A percentile compares a stretch with the other conserved stretches of the same genome.
phyloP scores from a whole-genome alignment of 441 rosid genomes.

The Eutrema salsugineum region DNA sequence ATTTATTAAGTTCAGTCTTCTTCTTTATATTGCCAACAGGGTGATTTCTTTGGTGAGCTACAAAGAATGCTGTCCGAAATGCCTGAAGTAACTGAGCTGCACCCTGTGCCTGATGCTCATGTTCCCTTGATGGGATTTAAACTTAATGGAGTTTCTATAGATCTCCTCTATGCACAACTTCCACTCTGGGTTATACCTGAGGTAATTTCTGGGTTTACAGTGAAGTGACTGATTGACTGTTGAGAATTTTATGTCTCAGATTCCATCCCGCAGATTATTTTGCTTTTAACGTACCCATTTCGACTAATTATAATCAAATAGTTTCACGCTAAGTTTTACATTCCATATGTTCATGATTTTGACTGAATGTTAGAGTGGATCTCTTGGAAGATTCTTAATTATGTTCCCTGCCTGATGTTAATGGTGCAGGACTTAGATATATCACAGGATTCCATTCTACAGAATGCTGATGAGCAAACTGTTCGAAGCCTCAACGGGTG shows the following conservation, averaged over 20 bases:
- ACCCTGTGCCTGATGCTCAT: slow-evolving; percentile 97
- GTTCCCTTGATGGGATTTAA: slow-evolving; percentile 93
- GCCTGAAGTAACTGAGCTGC: slow-evolving; percentile 96
- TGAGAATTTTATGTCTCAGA: background rate
- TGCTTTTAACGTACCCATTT: background rate
- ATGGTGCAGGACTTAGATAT: slow-evolving; percentile 80
- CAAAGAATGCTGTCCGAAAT: slow-evolving; percentile 75
- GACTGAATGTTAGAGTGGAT: background rate
- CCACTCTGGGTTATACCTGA: slow-evolving; percentile 95
- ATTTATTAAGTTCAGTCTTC: slow-evolving; percentile 22
- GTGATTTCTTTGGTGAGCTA: slow-evolving; percentile 90
- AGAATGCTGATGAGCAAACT: slow-evolving; percentile 92
- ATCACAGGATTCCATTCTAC: slow-evolving; percentile 89
- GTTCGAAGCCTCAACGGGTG: slow-evolving; percentile 99
- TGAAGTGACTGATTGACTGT: background rate
- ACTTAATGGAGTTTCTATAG: slow-evolving; percentile 86
- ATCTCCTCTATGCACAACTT: slow-evolving; percentile 90
- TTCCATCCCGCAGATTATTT: background rate
- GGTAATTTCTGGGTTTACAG: slow-evolving; percentile 48
- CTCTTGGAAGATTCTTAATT: background rate
- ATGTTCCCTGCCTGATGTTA: slow-evolving; percentile 17
- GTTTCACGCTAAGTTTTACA: background rate
- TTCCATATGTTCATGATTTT: background rate
- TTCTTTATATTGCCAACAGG: slow-evolving; percentile 46
- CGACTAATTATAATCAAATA: background rate